Conservation (phyloP, 1,284 basidiomycete species). For the Tremellales sp. region DNA sequence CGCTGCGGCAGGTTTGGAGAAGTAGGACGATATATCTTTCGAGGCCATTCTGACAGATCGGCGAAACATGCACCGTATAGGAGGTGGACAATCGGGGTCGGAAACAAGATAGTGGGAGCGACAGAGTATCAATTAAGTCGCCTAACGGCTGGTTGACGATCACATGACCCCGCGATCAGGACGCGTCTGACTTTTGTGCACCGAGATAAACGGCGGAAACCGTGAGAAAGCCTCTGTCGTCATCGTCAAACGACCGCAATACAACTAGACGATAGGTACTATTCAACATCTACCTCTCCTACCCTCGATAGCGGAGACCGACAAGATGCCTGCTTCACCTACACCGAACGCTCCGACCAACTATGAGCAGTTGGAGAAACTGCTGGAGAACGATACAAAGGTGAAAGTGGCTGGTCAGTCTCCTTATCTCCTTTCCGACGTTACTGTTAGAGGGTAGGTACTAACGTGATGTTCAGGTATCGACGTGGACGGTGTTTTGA, state of each 20-base stretch:
- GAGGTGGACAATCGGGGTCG: neutral
- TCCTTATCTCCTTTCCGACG: neutral
- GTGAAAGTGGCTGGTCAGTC: conserved; percentile 79
- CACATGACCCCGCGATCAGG: neutral
- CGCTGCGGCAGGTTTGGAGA: conserved; percentile 12
- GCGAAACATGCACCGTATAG: neutral
- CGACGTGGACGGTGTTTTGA: conserved; percentile 83
- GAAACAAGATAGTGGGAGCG: too few relatives aligned
- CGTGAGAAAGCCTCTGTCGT: neutral
- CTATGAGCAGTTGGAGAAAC: conserved; percentile 57
- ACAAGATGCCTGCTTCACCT: conserved; percentile 40
- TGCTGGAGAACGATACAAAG: conserved; percentile 67
- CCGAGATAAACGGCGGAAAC: conserved; percentile 1
- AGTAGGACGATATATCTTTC: conserved; percentile 26
- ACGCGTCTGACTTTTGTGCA: conserved; percentile 12
- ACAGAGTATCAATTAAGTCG: neutral
- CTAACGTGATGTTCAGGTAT: conserved; percentile 25
- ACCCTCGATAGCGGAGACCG: too few relatives aligned
- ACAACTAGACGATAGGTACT: neutral
- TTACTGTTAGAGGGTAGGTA: neutral
- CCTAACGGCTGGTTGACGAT: neutral
- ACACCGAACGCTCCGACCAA: conserved; percentile 57
- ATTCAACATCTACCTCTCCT: neutral
- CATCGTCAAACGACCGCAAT: neutral
- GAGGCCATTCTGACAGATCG: conserved; percentile 17